Percentiles rank a stretch among this genome's conserved stretches.
phyloP scores from a whole-genome alignment of 225 moss, liverwort and hornwort species.

The Physcomitrellopsis africana region DNA sequence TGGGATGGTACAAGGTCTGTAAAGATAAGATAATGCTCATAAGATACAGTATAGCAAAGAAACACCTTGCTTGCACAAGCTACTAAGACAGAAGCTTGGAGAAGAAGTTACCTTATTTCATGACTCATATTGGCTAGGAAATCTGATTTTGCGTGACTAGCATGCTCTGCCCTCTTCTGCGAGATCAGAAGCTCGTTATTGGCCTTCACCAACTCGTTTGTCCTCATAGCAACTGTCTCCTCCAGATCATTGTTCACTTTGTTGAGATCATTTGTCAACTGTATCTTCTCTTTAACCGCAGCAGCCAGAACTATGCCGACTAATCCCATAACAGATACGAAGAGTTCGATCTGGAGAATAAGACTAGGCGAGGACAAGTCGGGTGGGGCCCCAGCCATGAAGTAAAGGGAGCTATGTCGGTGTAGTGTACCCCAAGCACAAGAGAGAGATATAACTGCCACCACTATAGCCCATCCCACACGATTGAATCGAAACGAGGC shows the following conservation, averaged over 20 bases:
- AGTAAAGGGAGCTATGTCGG: constrained; percentile 36
- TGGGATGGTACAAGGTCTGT: too few species aligned
- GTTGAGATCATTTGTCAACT: constrained; percentile 58
- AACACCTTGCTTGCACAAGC: background rate
- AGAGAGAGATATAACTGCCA: constrained; percentile 45
- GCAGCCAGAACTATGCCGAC: constrained; percentile 70
- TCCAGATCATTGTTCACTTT: constrained; percentile 65
- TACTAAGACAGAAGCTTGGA: constrained; percentile 11
- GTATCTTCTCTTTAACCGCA: constrained; percentile 67
- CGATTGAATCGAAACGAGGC: constrained; percentile 79
- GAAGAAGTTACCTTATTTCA: constrained; percentile 69
- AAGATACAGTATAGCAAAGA: background rate
- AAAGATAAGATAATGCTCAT: too few species aligned
- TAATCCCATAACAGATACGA: constrained; percentile 61
- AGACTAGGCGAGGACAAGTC: constrained; percentile 58
- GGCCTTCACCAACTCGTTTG: constrained; percentile 68
- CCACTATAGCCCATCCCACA: constrained; percentile 61
- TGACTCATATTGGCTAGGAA: constrained; percentile 91
- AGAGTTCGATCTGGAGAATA: constrained; percentile 71
- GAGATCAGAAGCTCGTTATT: constrained; percentile 66
- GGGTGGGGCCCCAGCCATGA: constrained; percentile 35
- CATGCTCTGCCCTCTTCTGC: constrained; percentile 75
- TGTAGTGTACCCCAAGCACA: constrained; percentile 48
- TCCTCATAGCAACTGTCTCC: constrained; percentile 56
- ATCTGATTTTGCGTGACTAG: constrained; percentile 80